Evolutionary conservation across 2,329 filamentous ascomycete genomes (phyloP), one percentile per base, ranked within the genome.

Genomic region (Dactylellina drechsleri): DNA sequence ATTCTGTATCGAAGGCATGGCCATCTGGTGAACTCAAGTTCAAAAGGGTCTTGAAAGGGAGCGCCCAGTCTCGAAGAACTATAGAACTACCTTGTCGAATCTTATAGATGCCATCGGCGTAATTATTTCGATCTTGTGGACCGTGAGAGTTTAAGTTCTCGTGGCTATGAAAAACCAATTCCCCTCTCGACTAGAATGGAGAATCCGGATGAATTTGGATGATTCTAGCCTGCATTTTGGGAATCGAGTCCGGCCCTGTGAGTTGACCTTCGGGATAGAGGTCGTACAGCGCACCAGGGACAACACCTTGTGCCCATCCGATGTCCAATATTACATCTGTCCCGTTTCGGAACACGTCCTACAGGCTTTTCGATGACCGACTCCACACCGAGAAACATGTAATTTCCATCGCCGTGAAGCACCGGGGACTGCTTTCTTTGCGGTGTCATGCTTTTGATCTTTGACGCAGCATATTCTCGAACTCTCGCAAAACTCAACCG

Each of bases 271-370:
- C 45, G 10, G 31, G 45, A 18, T 50, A 59, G 4, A 60, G 53
- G 36, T 70, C 57, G 23, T 70, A 70, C 13, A 62, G 15, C 2
- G 66, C 66, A 13, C 66, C 66, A 0, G n/a, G 26, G 1, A 50
- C 47, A 23, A 62, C 66, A 1, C 66, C 66, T 18, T 70, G 66
- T 10, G 66, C 66, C 36, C 40, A 70, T 1, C 66, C 66, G 12
- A 70, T 20, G 62, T 70, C 66, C 8, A 70, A 13, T 1, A 60
- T 58, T 1, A 70, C 45, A 6, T 23, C 16, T 6, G 23, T 49
- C 36, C 6, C 16, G 23, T 13, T 7, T 7, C 18, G 20, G 18
- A 4, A 60, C 41, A n/a, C 57, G 57, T 3, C 45, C 50, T 2
- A 61, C 45, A 1, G 58, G 58, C 26, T 26, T 16, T 52, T 70